Conservation (phyloP, 2,329 filamentous ascomycete genomes). For the Alternaria infectoria region DNA sequence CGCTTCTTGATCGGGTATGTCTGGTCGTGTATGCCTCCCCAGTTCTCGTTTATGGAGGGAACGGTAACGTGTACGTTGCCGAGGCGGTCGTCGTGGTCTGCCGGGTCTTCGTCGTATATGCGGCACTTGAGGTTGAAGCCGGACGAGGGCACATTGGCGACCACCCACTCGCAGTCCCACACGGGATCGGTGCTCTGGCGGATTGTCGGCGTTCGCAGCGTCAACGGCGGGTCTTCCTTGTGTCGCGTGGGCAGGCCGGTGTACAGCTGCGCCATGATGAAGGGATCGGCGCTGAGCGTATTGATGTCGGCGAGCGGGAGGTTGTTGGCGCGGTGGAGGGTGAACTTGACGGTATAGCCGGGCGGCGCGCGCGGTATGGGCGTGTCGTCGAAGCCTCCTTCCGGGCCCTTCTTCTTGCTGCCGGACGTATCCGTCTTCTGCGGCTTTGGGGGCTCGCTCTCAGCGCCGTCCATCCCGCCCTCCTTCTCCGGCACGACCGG, state of each 20-base stretch:
- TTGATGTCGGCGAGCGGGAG: slow-evolving; percentile 82
- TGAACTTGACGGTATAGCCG: slow-evolving; percentile 85
- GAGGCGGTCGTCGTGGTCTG: slow-evolving; percentile 84
- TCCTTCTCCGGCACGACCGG: slow-evolving; percentile 17
- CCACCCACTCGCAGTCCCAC: slow-evolving; percentile 87
- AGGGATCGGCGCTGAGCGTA: slow-evolving; percentile 82
- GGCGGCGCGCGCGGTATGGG: slow-evolving; percentile 75
- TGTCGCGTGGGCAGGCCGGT: slow-evolving; percentile 75
- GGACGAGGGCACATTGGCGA: slow-evolving; percentile 81
- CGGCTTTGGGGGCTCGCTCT: slow-evolving; percentile 25
- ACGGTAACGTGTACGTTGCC: slow-evolving; percentile 82
- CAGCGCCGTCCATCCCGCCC: slow-evolving; percentile 12
- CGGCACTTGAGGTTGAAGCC: slow-evolving; percentile 87
- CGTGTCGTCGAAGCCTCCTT: slow-evolving; percentile 80
- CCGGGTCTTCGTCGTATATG: slow-evolving; percentile 87
- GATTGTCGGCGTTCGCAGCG: slow-evolving; percentile 77
- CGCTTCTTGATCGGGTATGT: slow-evolving; percentile 79
- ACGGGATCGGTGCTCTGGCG: slow-evolving; percentile 73
- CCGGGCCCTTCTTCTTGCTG: slow-evolving; percentile 57
- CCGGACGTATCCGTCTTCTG: slow-evolving; percentile 32
- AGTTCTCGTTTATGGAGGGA: slow-evolving; percentile 65
- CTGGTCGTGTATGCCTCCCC: slow-evolving; percentile 70
- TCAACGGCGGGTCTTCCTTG: slow-evolving; percentile 81
- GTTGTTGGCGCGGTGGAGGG: slow-evolving; percentile 79
- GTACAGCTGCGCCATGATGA: slow-evolving; percentile 75